phyloP scores from a whole-genome alignment of 805 yeast species.

The Hanseniaspora taiwanica region DNA sequence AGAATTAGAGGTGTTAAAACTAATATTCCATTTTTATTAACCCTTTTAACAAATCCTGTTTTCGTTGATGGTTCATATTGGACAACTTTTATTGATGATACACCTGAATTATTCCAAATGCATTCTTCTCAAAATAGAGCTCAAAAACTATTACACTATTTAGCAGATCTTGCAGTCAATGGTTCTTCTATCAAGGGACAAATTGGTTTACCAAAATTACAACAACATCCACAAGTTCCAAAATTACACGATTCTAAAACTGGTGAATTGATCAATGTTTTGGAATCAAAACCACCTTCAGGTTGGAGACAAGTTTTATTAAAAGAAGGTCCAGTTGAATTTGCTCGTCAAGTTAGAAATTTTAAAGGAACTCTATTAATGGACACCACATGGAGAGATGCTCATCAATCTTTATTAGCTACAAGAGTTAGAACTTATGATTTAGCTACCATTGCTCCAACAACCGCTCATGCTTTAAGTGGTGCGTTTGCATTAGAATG shows the following conservation, averaged over 20 bases:
- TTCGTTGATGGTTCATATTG: slow-evolving; percentile 82
- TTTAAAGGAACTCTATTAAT: slow-evolving; percentile 82
- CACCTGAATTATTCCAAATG: slow-evolving; percentile 92
- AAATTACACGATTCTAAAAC: slow-evolving; percentile 40
- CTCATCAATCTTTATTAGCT: slow-evolving; percentile 94
- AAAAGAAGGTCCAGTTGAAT: slow-evolving; percentile 75
- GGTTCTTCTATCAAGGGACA: slow-evolving; percentile 96
- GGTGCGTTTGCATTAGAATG: slow-evolving; percentile 95
- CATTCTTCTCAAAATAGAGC: slow-evolving; percentile 94
- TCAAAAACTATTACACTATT: slow-evolving; percentile 76
- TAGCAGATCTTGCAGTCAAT: slow-evolving; percentile 89
- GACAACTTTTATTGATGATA: slow-evolving; percentile 98
- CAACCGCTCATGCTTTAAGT: slow-evolving; percentile 79
- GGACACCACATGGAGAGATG: slow-evolving; percentile 99
- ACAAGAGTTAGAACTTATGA: slow-evolving; percentile 95
- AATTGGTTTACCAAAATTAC: slow-evolving; percentile 77
- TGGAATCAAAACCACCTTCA: slow-evolving; percentile 39
- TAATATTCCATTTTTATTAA: slow-evolving; percentile 89
- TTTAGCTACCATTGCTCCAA: slow-evolving; percentile 79
- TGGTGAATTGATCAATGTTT: slow-evolving; percentile 50
- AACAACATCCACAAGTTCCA: slow-evolving; percentile 66
- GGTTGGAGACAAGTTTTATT: slow-evolving; percentile 91
- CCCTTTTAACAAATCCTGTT: slow-evolving; percentile 79
- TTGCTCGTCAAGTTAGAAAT: slow-evolving; percentile 76
- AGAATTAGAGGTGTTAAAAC: slow-evolving; percentile 99